Conservation (phyloP, 1,139 yeast genomes). For the Geotrichum restrictum region DNA sequence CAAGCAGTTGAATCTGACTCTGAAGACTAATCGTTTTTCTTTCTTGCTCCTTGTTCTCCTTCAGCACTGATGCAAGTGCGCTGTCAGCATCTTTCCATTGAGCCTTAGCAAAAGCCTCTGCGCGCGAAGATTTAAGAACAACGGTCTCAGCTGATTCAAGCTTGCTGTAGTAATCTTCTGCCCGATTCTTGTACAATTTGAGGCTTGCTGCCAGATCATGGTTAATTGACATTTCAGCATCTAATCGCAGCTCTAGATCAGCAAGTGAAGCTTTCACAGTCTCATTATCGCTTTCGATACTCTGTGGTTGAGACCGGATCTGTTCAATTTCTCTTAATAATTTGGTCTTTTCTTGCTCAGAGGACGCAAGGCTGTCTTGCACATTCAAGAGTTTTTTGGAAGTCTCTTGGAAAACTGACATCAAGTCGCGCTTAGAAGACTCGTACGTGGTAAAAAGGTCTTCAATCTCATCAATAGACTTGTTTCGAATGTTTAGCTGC, state of each 20-base stretch:
- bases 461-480: conserved; percentile 29
- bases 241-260: conserved; percentile 46
- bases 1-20: conserved; percentile 51
- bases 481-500: conserved; percentile 26
- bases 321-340: conserved; percentile 48
- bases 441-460: conserved; percentile 28
- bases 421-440: conserved; percentile 45
- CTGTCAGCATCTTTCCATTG: conserved; percentile 57
- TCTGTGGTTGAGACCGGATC: conserved; percentile 23
- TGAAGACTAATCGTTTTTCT: conserved; percentile 55
- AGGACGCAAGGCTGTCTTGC: conserved; percentile 47
- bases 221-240: conserved; percentile 51
- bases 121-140: conserved; percentile 56
- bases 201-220: conserved; percentile 52
- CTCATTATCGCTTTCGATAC: conserved; percentile 18
- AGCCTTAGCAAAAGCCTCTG: conserved; percentile 53
- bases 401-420: conserved; percentile 54
- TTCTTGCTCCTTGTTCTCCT: conserved; percentile 60
- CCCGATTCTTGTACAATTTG: conserved; percentile 62
- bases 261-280: conserved; percentile 15
- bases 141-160: conserved; percentile 78
- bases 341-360: conserved; percentile 48
- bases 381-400: conserved; percentile 49
- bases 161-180: conserved; percentile 71
- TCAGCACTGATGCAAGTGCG: conserved; percentile 52